Evolutionary conservation across 306 rosid genomes (phyloP), one percentile per base, ranked within the genome.

Genomic region (Lithocarpus polystachyus): DNA sequence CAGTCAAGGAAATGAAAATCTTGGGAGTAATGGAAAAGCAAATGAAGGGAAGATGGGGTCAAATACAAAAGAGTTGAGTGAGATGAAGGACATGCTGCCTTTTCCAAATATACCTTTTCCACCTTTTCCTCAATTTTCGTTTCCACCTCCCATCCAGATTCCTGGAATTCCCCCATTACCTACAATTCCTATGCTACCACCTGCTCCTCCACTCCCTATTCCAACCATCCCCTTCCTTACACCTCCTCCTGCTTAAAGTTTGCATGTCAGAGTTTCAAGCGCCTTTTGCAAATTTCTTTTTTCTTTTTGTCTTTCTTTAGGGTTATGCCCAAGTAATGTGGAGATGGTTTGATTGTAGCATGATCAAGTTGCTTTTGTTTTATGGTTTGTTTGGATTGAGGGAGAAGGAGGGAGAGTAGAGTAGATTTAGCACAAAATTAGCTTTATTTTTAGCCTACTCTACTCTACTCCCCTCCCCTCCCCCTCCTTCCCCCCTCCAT

Each of bases 1-100:
- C 31, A 1, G n/a, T 6, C 37, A 29, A 56, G 75, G 55, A 40
- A 68, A 33, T 12, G 65, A 26, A 33, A 45, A 22, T 15, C 5
- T 1, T 8, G 43, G 35, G 12, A 52, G 10, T 35, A 35, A 1
- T n/a, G 71, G 23, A 14, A 40, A 43, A 59, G 51, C 37, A 53
- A 22, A 5, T 18, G 55, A n/a, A 48, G 78, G n/a, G n/a, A 29
- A 68, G 43, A 26, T 18, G 59, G 71, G 14, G 71, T 43, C 68
- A 3, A 29, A 28, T 10, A 59, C 37, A 35, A 77, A 71, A 57
- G 70, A 76, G n/a, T 22, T 72, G 26, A 56, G 56, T 55, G 79
- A 73, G 52, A 71, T 68, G 82, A 82, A 78, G 62, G 68, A 59
- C 43, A n/a, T 29, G 54, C 72, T 79, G 54, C 79, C 82, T 43